Conservation (phyloP, 2,329 filamentous ascomycete genomes). For the Sclerotinia borealis region DNA sequence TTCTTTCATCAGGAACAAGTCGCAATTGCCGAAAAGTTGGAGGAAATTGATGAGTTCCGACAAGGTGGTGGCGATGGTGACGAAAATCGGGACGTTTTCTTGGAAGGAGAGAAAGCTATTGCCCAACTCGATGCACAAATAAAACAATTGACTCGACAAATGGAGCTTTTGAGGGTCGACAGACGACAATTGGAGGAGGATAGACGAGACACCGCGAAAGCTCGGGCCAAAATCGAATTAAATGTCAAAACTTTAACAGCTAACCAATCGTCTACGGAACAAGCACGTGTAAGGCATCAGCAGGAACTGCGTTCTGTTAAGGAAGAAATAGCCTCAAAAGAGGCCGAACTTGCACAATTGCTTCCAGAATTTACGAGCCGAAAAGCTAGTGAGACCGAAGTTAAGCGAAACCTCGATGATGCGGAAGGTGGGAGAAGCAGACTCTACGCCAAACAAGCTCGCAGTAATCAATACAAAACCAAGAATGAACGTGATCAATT, state of each 20-base stretch:
- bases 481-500: slow-evolving; percentile 84
- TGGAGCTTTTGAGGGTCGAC: slow-evolving; percentile 80
- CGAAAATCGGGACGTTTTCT: slow-evolving; percentile 68
- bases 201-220: slow-evolving; percentile 71
- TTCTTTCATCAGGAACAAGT: slow-evolving; percentile 87
- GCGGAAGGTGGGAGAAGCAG: slow-evolving; percentile 70
- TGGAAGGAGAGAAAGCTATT: slow-evolving; percentile 73
- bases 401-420: slow-evolving; percentile 66
- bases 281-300: slow-evolving; percentile 65
- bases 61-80: slow-evolving; percentile 81
- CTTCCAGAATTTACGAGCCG: slow-evolving; percentile 69
- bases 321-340: slow-evolving; percentile 66
- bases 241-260: slow-evolving; percentile 78
- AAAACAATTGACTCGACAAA: slow-evolving; percentile 69
- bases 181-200: slow-evolving; percentile 85
- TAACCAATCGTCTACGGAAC: slow-evolving; percentile 71
- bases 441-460: slow-evolving; percentile 86
- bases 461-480: slow-evolving; percentile 79
- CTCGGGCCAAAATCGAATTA: slow-evolving; percentile 78
- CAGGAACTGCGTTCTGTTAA: slow-evolving; percentile 67
- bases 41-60: slow-evolving; percentile 74
- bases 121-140: slow-evolving; percentile 72
- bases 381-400: slow-evolving; percentile 64
- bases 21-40: slow-evolving; percentile 68
- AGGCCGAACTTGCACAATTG: slow-evolving; percentile 69